A percentile compares a stretch with the other conserved stretches of the same genome.
phyloP scores from a whole-genome alignment of 2,329 filamentous ascomycete species.

The Sordariomycetes sp. region DNA sequence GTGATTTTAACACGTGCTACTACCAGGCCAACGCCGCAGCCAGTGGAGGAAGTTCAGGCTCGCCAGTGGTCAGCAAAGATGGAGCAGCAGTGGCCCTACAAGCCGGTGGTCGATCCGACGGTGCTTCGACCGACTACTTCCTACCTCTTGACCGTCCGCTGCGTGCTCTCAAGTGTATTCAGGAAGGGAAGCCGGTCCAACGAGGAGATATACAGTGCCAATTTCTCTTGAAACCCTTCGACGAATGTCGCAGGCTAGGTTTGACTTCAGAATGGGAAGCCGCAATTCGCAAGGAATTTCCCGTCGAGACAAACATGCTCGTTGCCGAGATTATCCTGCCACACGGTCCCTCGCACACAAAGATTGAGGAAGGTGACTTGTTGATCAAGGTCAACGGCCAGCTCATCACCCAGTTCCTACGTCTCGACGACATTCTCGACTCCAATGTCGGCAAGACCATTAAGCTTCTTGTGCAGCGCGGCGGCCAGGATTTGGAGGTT shows the following conservation, averaged over 20 bases:
- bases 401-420: conserved; percentile 85
- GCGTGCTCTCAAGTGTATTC: conserved; percentile 79
- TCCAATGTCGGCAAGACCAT: conserved; percentile 74
- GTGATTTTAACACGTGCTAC: conserved; percentile 93
- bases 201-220: conserved; percentile 97
- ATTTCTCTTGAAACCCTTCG: conserved; percentile 93
- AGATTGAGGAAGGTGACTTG: conserved; percentile 91
- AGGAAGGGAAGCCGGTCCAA: conserved; percentile 64
- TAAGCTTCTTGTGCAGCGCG: conserved; percentile 75
- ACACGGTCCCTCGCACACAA: conserved; percentile 75
- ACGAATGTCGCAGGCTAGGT: conserved; percentile 87
- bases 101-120: conserved; percentile 86
- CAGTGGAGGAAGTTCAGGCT: conserved; percentile 95
- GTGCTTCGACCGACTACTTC: conserved; percentile 96
- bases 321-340: conserved; percentile 93
- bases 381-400: conserved; percentile 89
- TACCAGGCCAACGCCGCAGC: conserved; percentile 96
- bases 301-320: conserved; percentile 92
- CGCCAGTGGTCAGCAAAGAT: conserved; percentile 93
- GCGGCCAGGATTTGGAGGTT: conserved; percentile 78
- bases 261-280: conserved; percentile 81
- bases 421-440: conserved; percentile 85
- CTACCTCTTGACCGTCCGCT: conserved; percentile 84
- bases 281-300: conserved; percentile 71
- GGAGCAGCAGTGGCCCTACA: conserved; percentile 88